Evolutionary conservation across 805 yeast species (phyloP).

Genomic region (Candida chilensis): DNA sequence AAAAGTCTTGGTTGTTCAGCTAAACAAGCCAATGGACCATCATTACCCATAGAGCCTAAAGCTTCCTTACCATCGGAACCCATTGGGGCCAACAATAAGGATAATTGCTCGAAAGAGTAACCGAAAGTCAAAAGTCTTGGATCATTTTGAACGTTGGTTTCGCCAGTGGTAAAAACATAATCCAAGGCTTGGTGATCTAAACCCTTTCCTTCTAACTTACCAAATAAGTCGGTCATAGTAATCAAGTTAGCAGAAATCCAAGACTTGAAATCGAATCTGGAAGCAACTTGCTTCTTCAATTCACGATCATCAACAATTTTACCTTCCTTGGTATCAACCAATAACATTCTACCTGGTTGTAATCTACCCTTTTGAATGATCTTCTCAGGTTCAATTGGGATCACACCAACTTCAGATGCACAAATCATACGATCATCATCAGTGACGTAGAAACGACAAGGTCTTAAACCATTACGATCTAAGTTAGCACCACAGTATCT

Average conservation of each 20-base stretch:
- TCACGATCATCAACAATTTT: conserved; percentile 89
- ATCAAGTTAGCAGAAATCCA: conserved; percentile 88
- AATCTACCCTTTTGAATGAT: conserved; percentile 87
- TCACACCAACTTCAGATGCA: conserved; percentile 97
- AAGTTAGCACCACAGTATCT: conserved; percentile 97
- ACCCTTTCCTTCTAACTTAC: conserved; percentile 41
- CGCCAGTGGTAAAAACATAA: conserved; percentile 14
- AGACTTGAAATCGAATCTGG: conserved; percentile 83
- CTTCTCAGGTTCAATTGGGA: conserved; percentile 75
- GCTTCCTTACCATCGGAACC: conserved; percentile 89
- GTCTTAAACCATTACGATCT: conserved; percentile 96
- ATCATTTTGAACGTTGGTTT: conserved; percentile 59
- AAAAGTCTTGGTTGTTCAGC: conserved; percentile 86
- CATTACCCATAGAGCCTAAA: conserved; percentile 98
- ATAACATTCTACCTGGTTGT: conserved; percentile 92
- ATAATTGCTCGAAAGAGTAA: conserved; percentile 88
- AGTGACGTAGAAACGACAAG: conserved; percentile 95
- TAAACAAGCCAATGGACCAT: conserved; percentile 89
- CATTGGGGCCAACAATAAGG: conserved; percentile 85
- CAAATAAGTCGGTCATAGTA: conserved; percentile 66
- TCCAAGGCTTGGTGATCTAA: conserved; percentile 11
- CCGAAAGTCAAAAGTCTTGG: conserved; percentile 83
- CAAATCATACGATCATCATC: conserved; percentile 93
- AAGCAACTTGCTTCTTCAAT: conserved; percentile 70
- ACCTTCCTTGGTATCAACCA: conserved; percentile 91